These are phyloP conservation scores for Pilatotrama ljubarskyi DNA, from an alignment of 768 basidiomycete genomes.

Conservation along the genomic window DNA sequence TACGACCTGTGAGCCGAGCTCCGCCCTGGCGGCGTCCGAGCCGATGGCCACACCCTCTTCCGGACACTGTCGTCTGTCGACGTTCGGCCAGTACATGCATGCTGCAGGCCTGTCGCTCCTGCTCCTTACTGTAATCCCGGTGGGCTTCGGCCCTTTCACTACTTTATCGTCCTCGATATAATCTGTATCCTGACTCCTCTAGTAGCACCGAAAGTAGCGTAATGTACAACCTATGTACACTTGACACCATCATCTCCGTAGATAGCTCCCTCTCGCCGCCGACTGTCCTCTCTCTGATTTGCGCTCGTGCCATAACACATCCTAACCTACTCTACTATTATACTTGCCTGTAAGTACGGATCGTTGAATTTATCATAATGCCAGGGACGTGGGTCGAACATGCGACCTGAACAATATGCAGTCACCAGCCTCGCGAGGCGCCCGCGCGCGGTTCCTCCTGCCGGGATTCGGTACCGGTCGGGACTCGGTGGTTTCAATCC, in stretches of 20 bases:
- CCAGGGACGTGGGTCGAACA: slow-evolving; percentile 1
- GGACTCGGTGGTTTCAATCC: too few relatives aligned
- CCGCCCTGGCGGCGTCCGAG: slow-evolving; percentile 12
- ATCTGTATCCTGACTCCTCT: slow-evolving; percentile 3
- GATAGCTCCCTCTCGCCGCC: neutral
- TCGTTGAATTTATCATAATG: slow-evolving; percentile 1
- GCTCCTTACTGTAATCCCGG: slow-evolving; percentile 2
- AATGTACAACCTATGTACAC: slow-evolving; percentile 20
- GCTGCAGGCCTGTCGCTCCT: neutral
- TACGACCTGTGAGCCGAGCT: slow-evolving; percentile 39
- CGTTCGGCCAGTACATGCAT: neutral
- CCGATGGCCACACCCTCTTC: neutral
- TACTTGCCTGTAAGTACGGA: slow-evolving; percentile 10
- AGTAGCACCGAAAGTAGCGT: neutral
- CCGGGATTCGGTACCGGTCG: too few relatives aligned
- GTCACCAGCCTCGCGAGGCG: too few relatives aligned
- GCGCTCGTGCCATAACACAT: neutral
- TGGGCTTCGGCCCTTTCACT: slow-evolving; percentile 9
- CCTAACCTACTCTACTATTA: neutral
- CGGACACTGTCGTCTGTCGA: neutral
- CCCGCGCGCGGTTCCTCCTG: too few relatives aligned
- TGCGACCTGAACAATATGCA: neutral
- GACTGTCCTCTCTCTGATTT: neutral
- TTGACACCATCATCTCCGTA: slow-evolving; percentile 4
- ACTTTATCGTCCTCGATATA: slow-evolving; percentile 2